Evolutionary conservation across 2,329 filamentous ascomycete species (phyloP).

Genomic region (Phyllosticta capitalensis): DNA sequence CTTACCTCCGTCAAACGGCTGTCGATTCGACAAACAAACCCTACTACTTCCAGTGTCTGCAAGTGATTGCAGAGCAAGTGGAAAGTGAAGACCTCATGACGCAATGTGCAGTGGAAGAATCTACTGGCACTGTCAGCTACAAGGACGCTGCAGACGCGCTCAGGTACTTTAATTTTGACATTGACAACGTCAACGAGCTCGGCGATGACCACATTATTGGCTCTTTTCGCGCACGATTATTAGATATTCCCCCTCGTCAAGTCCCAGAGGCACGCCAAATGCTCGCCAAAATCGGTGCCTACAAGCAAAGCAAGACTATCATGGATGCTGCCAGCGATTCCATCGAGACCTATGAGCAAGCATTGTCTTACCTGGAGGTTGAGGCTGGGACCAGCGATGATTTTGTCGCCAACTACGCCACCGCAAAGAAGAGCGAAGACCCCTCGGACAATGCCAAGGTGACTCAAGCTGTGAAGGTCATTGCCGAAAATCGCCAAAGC

Average conservation of each 20-base stretch:
- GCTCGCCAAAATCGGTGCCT: constrained; percentile 51
- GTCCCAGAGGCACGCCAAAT: constrained; percentile 48
- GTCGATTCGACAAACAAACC: constrained; percentile 46
- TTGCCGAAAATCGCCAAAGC: constrained; percentile 50
- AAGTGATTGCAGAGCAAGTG: constrained; percentile 46
- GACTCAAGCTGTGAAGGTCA: constrained; percentile 47
- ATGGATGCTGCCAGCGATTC: constrained; percentile 13
- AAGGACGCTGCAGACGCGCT: constrained; percentile 51
- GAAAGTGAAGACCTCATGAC: constrained; percentile 48
- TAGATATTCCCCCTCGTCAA: constrained; percentile 43
- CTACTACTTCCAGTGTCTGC: constrained; percentile 58
- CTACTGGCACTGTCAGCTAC: constrained; percentile 47
- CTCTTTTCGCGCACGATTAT: constrained; percentile 49
- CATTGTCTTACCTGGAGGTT: constrained; percentile 51
- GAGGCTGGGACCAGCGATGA: constrained; percentile 36
- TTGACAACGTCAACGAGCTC: constrained; percentile 31
- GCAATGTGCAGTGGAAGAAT: constrained; percentile 49
- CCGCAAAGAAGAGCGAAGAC: constrained; percentile 40
- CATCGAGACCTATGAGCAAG: constrained; percentile 54
- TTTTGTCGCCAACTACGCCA: background rate
- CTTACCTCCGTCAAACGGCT: constrained; percentile 50
- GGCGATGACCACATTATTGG: constrained; percentile 54
- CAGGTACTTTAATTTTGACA: constrained; percentile 46
- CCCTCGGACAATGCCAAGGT: constrained; percentile 41
- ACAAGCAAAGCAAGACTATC: constrained; percentile 49